Conservation (phyloP, 805 yeast genomes). For the Spathaspora sp. region DNA sequence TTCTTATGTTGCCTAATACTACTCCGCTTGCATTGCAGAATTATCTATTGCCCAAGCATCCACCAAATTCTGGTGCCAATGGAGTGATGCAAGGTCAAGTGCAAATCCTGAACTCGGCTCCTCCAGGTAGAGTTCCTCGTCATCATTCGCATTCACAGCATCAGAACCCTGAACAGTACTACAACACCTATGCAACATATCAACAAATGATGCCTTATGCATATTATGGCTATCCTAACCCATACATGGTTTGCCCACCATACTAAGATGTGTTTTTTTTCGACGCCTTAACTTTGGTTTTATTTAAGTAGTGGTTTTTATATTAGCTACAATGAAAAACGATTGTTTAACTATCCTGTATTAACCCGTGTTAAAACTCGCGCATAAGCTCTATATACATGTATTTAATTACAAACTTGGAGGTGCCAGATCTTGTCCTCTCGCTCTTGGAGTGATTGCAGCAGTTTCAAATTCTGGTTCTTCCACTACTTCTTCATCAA, state of each 20-base stretch:
- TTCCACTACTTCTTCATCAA: constrained; percentile 34
- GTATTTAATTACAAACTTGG: not conserved
- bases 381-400: not conserved
- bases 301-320: not conserved
- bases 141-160: not conserved
- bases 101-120: not conserved
- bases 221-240: constrained; percentile 8
- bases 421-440: constrained; percentile 12
- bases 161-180: not conserved
- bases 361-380: not conserved
- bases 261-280: not conserved
- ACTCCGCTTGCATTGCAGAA: not conserved
- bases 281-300: not conserved
- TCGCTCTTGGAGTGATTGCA: constrained; percentile 20
- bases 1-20: not conserved
- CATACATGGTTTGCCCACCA: constrained; percentile 5
- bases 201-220: constrained; percentile 9
- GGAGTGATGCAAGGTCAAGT: not conserved
- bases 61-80: not conserved
- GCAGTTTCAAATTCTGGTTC: constrained; percentile 7
- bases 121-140: not conserved
- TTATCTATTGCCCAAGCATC: not conserved
- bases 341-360: not conserved
- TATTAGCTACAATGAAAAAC: not conserved
- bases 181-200: not conserved